Percentiles rank a stretch among this genome's conserved stretches.
Evolutionary conservation across 148 eudicot genomes (phyloP).

Genomic region (Pharnaceum exiguum): DNA sequence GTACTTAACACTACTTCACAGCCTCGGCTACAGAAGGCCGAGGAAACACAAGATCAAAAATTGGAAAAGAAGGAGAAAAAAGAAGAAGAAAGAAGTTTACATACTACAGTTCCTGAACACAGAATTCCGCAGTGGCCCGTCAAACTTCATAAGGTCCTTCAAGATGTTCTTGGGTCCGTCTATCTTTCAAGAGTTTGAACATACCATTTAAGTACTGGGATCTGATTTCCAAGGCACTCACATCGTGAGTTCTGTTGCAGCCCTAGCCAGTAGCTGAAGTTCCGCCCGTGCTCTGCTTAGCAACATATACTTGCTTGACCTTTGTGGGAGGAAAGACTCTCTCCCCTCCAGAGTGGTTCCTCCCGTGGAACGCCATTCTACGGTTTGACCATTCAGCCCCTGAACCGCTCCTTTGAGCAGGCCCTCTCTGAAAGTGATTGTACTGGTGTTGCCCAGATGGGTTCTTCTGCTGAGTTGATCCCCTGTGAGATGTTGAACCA

Average conservation of each 20-base stretch:
- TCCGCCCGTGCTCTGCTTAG: conserved; percentile 61
- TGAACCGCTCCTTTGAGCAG: conserved; percentile 41
- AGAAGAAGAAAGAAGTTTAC: not conserved
- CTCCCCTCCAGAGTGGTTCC: conserved; percentile 60
- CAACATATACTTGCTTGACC: conserved; percentile 85
- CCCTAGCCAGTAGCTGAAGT: conserved; percentile 30
- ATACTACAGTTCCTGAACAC: not conserved
- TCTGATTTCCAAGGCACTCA: not conserved
- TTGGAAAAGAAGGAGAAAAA: not conserved
- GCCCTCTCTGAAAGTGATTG: conserved; percentile 54
- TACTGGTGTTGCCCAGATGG: conserved; percentile 36
- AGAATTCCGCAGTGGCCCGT: not conserved
- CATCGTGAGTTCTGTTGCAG: not conserved
- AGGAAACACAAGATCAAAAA: not conserved
- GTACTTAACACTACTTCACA: conserved; percentile 15
- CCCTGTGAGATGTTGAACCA: conserved; percentile 27
- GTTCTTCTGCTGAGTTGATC: conserved; percentile 42
- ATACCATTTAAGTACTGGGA: not conserved
- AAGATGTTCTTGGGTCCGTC: too few relatives aligned
- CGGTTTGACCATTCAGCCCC: conserved; percentile 68
- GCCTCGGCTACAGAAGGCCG: conserved; percentile 1
- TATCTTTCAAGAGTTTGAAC: not conserved
- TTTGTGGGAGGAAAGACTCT: conserved; percentile 51
- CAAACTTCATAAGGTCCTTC: not conserved
- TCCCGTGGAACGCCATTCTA: conserved; percentile 73